Evolutionary conservation across 768 basidiomycete species (phyloP).

Genomic region (Boletus rufocinnamomeus): DNA sequence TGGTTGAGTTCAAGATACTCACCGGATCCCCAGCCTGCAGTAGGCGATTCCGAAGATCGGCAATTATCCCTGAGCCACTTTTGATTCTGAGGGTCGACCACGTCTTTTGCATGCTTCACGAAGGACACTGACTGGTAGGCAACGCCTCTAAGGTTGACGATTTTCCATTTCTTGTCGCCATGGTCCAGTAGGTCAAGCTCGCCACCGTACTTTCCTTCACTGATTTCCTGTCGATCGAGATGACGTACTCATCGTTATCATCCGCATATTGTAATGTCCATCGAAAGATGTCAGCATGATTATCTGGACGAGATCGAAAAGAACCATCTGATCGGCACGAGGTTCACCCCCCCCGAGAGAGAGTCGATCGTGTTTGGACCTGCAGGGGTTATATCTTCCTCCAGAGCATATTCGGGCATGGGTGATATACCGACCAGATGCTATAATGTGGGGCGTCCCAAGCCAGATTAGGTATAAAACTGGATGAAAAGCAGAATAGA

Average conservation of each 20-base stretch:
- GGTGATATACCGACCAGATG: no score
- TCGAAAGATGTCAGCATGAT: background rate
- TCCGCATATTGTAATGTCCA: background rate
- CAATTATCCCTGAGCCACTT: background rate
- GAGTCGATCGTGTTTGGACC: background rate
- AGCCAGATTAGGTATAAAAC: background rate
- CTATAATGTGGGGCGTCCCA: background rate
- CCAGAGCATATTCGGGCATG: background rate
- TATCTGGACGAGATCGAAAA: background rate
- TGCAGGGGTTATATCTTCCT: background rate
- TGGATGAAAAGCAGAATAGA: background rate
- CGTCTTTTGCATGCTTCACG: background rate
- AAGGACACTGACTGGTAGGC: background rate
- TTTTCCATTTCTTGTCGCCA: background rate
- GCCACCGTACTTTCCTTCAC: background rate
- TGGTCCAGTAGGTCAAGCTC: background rate
- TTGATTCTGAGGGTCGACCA: background rate
- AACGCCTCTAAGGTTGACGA: background rate
- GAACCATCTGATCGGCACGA: background rate
- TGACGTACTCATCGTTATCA: background rate
- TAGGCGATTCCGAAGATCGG: background rate
- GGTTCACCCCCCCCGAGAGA: background rate
- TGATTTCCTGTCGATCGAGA: background rate
- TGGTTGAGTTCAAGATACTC: background rate
- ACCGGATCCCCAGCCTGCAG: background rate